Conservation (phyloP, 495 filamentous ascomycete genomes). For the Cenococcum geophilum region DNA sequence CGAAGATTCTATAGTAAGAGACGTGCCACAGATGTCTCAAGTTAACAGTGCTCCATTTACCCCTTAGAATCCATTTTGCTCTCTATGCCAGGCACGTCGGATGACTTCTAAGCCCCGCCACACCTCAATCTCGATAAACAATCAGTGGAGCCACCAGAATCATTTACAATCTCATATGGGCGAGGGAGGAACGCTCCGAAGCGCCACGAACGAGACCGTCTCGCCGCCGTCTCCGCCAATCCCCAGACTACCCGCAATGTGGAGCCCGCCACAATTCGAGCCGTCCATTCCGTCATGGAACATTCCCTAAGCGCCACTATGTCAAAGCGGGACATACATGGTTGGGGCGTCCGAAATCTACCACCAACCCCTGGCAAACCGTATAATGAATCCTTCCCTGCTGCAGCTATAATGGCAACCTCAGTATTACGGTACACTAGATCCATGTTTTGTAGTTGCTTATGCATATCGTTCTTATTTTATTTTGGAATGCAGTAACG, state of each 20-base stretch:
- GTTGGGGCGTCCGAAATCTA: neutral
- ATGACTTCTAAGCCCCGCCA: constrained; percentile 12
- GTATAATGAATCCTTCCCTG: neutral
- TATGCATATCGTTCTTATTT: neutral
- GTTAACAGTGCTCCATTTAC: constrained; percentile 26
- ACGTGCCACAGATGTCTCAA: constrained; percentile 16
- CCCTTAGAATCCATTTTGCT: constrained; percentile 11
- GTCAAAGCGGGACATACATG: neutral
- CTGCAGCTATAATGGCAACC: neutral
- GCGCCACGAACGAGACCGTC: neutral
- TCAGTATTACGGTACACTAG: neutral
- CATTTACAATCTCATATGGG: neutral
- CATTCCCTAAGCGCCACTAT: constrained; percentile 11
- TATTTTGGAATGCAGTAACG: neutral
- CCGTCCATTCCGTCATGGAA: neutral
- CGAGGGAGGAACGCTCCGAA: neutral
- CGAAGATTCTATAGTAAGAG: constrained; percentile 4
- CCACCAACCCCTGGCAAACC: neutral
- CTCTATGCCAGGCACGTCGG: neutral
- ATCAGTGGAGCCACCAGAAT: neutral
- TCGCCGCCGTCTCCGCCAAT: neutral
- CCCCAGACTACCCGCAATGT: neutral
- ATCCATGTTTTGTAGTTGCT: neutral
- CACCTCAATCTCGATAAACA: constrained; percentile 7
- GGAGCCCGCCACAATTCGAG: neutral